Percentiles rank a stretch among this genome's conserved stretches.
Evolutionary conservation across 352 stramenopile species (phyloP).

Genomic region (Pythium plurisporium): DNA sequence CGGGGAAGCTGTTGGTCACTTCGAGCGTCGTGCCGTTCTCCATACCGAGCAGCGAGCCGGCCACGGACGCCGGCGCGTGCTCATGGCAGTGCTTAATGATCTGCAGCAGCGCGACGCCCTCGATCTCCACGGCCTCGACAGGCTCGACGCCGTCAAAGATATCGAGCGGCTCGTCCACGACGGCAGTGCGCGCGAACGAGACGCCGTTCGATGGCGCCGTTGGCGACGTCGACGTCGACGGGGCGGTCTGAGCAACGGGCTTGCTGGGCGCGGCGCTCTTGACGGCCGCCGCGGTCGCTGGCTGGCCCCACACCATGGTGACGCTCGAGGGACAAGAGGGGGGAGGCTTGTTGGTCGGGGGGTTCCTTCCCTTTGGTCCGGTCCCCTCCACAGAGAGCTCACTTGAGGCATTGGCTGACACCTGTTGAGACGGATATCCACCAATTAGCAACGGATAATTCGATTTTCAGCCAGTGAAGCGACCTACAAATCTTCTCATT

Average conservation of each 20-base stretch:
- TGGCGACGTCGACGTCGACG: neutral
- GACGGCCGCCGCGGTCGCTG: slow-evolving; percentile 18
- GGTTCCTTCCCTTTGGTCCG: neutral
- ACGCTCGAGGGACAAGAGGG: no score
- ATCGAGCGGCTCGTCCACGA: slow-evolving; percentile 44
- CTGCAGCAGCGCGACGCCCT: slow-evolving; percentile 87
- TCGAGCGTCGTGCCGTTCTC: slow-evolving; percentile 90
- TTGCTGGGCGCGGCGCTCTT: slow-evolving; percentile 25
- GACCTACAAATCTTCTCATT: slow-evolving; percentile 21
- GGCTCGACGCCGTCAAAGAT: slow-evolving; percentile 68
- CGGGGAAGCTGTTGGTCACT: slow-evolving; percentile 98
- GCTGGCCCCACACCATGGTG: slow-evolving; percentile 64
- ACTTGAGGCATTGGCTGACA: slow-evolving; percentile 47
- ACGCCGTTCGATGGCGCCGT: slow-evolving; percentile 11
- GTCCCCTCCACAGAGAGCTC: neutral
- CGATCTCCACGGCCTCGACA: slow-evolving; percentile 66
- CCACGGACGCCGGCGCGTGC: slow-evolving; percentile 90
- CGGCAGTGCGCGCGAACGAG: slow-evolving; percentile 7
- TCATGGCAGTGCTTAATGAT: slow-evolving; percentile 99
- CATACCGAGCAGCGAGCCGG: slow-evolving; percentile 95
- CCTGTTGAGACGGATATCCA: slow-evolving; percentile 23
- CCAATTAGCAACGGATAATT: slow-evolving; percentile 28
- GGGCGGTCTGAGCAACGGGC: slow-evolving; percentile 1
- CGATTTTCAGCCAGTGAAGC: slow-evolving; percentile 25
- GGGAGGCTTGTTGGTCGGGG: neutral